phyloP scores from a whole-genome alignment of 202 grass and related monocot species.

The Tripidium arundinaceum region DNA sequence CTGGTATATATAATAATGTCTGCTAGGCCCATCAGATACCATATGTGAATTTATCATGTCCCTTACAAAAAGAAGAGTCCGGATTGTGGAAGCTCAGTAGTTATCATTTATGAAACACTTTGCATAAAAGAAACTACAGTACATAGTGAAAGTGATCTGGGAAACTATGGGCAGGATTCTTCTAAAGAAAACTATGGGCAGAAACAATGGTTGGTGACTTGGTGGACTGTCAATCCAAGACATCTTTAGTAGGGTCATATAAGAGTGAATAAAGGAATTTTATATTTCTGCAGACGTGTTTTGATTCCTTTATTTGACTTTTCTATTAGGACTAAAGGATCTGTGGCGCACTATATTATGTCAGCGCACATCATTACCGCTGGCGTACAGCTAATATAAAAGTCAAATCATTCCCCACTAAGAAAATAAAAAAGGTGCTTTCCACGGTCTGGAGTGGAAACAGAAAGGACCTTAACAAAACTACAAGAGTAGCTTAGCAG shows the following conservation, averaged over 20 bases:
- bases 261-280: not conserved
- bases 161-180: conserved; percentile 4
- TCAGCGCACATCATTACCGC: not conserved
- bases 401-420: not conserved
- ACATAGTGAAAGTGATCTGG: not conserved
- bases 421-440: not conserved
- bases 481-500: not conserved
- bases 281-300: not conserved
- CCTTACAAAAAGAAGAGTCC: not conserved
- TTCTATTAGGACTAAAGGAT: not conserved
- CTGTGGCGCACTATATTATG: not conserved
- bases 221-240: not conserved
- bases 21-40: not conserved
- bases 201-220: not conserved
- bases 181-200: conserved; percentile 10
- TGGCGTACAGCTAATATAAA: not conserved
- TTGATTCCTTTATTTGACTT: not conserved
- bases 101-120: not conserved
- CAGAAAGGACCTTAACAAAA: not conserved
- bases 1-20: not conserved
- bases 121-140: not conserved
- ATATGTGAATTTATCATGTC: not conserved
- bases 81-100: not conserved
- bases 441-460: not conserved
- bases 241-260: not conserved